Percentiles rank a stretch among this genome's conserved stretches.
Evolutionary conservation across 2,329 filamentous ascomycete species (phyloP).

Genomic region (Penicillium sp.): DNA sequence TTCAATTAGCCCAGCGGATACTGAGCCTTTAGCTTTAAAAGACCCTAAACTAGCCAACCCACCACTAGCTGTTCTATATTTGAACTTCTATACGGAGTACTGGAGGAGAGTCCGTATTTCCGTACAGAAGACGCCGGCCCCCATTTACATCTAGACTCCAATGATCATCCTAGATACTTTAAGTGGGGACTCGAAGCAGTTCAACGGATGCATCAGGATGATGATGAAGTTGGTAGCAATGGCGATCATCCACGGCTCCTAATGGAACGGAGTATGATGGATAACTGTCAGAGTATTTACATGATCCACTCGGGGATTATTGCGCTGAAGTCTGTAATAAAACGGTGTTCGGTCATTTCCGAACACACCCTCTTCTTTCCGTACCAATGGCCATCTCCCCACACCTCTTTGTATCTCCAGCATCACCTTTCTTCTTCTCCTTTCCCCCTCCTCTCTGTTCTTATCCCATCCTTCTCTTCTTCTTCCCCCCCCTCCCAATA

Average conservation of each 20-base stretch:
- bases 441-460: slow-evolving; percentile 19
- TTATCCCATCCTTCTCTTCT: slow-evolving; percentile 28
- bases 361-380: slow-evolving; percentile 6
- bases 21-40: neutral
- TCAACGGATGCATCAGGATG: slow-evolving; percentile 14
- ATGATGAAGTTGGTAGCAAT: slow-evolving; percentile 22
- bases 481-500: slow-evolving; percentile 39
- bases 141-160: neutral
- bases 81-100: neutral
- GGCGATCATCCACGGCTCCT: slow-evolving; percentile 26
- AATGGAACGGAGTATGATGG: neutral
- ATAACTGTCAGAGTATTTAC: slow-evolving; percentile 10
- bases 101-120: neutral
- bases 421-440: slow-evolving; percentile 26
- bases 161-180: neutral
- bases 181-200: neutral
- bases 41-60: neutral
- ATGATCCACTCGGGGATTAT: neutral
- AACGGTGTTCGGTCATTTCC: slow-evolving; percentile 8
- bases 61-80: neutral
- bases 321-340: neutral
- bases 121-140: neutral
- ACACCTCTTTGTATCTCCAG: slow-evolving; percentile 28
- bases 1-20: neutral
- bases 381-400: slow-evolving; percentile 15